Percentiles rank a stretch among this genome's conserved stretches.
Conservation (phyloP, 148 eudicot genomes). For the Gaultheria prostrata region DNA sequence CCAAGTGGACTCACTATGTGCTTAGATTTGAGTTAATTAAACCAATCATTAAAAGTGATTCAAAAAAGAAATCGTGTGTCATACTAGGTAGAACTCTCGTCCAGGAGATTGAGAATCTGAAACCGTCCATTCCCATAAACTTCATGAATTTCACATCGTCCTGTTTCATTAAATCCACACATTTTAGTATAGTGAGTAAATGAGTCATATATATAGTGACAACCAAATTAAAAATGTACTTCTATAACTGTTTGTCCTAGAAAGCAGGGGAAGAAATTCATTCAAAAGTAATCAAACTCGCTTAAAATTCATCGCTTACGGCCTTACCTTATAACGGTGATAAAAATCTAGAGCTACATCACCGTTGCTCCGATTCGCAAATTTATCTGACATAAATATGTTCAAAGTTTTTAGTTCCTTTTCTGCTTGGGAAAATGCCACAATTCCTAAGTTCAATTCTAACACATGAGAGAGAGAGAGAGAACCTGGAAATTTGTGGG, state of each 20-base stretch:
- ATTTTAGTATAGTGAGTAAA: not conserved
- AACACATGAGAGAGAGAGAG: not conserved
- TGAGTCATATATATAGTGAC: not conserved
- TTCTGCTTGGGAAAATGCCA: not conserved
- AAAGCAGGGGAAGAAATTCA: not conserved
- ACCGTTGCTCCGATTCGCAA: conserved; percentile 12
- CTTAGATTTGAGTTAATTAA: not conserved
- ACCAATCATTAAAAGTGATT: not conserved
- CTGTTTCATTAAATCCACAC: not conserved
- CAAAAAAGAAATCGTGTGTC: not conserved
- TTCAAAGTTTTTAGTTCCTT: too few relatives aligned
- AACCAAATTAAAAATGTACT: not conserved
- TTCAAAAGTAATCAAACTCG: not conserved
- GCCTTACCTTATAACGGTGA: conserved; percentile 26
- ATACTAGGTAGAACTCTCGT: conserved; percentile 26
- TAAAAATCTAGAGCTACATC: conserved; percentile 27
- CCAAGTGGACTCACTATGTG: too few relatives aligned
- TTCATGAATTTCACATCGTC: conserved; percentile 23
- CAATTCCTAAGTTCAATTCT: not conserved
- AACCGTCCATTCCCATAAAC: conserved; percentile 23
- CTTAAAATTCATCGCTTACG: too few relatives aligned
- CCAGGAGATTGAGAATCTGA: conserved; percentile 38
- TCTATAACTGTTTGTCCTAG: not conserved
- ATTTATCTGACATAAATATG: conserved; percentile 26
- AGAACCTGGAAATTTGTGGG: not conserved